These are phyloP conservation scores for Boletellus ananas DNA, from an alignment of 768 basidiomycete genomes.

Conservation along the genomic window DNA sequence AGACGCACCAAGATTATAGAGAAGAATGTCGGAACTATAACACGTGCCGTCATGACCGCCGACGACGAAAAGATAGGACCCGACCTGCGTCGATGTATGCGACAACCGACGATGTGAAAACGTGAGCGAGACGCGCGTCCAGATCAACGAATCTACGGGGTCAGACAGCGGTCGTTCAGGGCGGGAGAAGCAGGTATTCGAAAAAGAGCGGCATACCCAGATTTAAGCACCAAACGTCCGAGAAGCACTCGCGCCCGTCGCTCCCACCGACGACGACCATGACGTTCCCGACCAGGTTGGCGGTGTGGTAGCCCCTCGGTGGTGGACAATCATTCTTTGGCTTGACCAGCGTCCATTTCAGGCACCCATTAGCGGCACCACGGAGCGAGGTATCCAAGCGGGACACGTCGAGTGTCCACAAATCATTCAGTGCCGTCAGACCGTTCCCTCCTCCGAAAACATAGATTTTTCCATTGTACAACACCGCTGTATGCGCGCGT, in stretches of 20 bases:
- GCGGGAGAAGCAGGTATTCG: background rate
- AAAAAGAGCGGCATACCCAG: slow-evolving; percentile 56
- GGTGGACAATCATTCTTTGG: slow-evolving; percentile 55
- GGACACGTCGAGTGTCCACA: slow-evolving; percentile 80
- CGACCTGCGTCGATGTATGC: slow-evolving; percentile 86
- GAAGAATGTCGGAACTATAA: slow-evolving; percentile 70
- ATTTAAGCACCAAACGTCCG: slow-evolving; percentile 83
- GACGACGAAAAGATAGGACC: slow-evolving; percentile 84
- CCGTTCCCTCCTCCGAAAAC: slow-evolving; percentile 96
- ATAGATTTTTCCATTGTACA: slow-evolving; percentile 69
- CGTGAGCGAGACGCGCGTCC: slow-evolving; percentile 25
- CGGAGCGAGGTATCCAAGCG: slow-evolving; percentile 31
- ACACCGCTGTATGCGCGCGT: slow-evolving; percentile 83
- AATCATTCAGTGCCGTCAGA: slow-evolving; percentile 80
- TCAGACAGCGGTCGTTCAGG: background rate
- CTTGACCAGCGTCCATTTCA: slow-evolving; percentile 59
- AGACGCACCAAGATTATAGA: slow-evolving; percentile 79
- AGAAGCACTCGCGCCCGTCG: slow-evolving; percentile 84
- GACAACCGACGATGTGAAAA: slow-evolving; percentile 59
- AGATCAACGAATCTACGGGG: slow-evolving; percentile 24
- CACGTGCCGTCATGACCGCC: slow-evolving; percentile 83
- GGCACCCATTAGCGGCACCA: slow-evolving; percentile 8
- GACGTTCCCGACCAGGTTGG: slow-evolving; percentile 78
- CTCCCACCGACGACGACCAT: slow-evolving; percentile 92
- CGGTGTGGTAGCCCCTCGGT: slow-evolving; percentile 85